Evolutionary conservation across 495 filamentous ascomycete species (phyloP), one percentile per base, ranked within the genome.

Genomic region (Hyaloscypha finlandica): DNA sequence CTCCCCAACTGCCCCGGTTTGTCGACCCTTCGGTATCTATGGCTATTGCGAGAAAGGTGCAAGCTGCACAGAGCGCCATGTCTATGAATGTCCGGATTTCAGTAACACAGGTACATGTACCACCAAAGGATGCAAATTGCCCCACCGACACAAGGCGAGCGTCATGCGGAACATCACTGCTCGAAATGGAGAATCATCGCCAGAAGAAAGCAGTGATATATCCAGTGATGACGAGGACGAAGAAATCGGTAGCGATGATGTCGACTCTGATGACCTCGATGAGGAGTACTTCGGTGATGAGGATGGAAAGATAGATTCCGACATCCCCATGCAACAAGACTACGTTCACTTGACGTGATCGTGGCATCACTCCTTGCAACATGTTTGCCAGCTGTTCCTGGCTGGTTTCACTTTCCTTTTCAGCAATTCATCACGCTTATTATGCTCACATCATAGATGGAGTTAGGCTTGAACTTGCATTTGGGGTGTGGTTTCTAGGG

Each of bases 41-140:
- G 95, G 95, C 52, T 97, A 95, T 75, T 99, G 95, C 80, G 89
- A 91, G 63, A 91, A 92, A 74, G 95, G 95, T 55, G 83, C 83
- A 52, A 75, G 80, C 53, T 99, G 95, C 75, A 74, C 88, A 65
- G 88, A 96, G 67, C 91, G 92, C 68, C 95, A 99, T 77, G 88
- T 92, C 63, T 81, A 86, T 77, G 95, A 97, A 75, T 99, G 95
- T 74, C 95, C 95, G 55, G 92, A 97, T 75, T 97, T 96, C 81
- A 90, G 91, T 82, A 97, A 97, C 79, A 90, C 84, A 59, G 94
- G 94, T 67, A 79, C 83, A 42, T 99, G 95, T 86, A 89, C 87
- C 72, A 88, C 87, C 74, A 89, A 89, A 77, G 89, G 88, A 39
- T 99, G 95, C 82, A 89, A 86, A 73, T 81, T 97, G 66, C 91